A percentile compares a stretch with the other conserved stretches of the same genome.
Conservation (phyloP, 2,329 filamentous ascomycete genomes). For the Epichloe brachyelytri region DNA sequence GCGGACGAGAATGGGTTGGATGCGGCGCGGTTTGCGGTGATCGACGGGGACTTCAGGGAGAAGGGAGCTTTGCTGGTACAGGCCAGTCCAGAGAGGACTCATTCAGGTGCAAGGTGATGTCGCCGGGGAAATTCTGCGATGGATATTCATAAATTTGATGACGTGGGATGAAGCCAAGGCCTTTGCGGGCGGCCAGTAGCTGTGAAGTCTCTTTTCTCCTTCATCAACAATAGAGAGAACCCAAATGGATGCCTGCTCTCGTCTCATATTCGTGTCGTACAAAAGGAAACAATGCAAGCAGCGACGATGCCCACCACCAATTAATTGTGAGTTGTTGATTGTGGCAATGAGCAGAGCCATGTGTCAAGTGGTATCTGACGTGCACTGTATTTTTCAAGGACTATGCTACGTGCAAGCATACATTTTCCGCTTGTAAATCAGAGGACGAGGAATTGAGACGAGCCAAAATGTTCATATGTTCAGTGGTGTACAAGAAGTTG, state of each 20-base stretch:
- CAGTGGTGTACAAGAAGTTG: no score
- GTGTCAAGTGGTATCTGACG: no score
- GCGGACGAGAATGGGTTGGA: not conserved
- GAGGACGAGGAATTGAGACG: no score
- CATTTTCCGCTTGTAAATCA: no score
- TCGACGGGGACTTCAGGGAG: not conserved
- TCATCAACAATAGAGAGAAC: no score
- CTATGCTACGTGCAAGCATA: no score
- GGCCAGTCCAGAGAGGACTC: not conserved
- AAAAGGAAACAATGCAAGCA: not conserved
- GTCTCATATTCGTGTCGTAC: not conserved
- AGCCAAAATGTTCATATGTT: no score
- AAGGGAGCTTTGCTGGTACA: conserved; percentile 1
- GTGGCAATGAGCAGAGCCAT: no score
- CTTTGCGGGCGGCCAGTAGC: not conserved
- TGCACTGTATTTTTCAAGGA: no score
- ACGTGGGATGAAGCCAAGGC: conserved; percentile 5
- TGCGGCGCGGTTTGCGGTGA: not conserved
- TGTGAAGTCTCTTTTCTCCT: not conserved
- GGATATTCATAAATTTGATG: conserved; percentile 5
- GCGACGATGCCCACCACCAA: not conserved
- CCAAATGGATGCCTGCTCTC: not conserved
- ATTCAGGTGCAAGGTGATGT: conserved; percentile 1
- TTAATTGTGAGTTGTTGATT: not conserved
- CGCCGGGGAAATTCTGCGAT: conserved; percentile 5